These are phyloP conservation scores for Yarrowia sp. DNA, from an alignment of 805 yeast genomes.

Conservation along the genomic window DNA sequence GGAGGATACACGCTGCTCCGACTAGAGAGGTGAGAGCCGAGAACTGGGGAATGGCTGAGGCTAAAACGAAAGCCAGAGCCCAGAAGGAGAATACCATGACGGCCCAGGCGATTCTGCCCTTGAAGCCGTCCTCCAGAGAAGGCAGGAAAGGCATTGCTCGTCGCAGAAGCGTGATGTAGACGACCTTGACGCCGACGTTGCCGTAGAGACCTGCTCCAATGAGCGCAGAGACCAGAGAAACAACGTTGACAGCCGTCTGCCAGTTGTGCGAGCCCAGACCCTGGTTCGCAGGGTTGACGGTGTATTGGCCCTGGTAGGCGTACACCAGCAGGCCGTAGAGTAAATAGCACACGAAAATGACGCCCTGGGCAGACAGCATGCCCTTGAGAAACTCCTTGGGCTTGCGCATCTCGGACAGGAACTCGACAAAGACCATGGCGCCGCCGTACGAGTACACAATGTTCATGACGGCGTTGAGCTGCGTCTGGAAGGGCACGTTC, in stretches of 20 bases:
- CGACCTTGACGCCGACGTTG: not conserved
- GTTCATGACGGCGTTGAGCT: constrained; percentile 1
- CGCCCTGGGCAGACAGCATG: not conserved
- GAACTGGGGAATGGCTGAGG: not conserved
- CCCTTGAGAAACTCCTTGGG: not conserved
- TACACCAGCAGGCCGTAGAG: not conserved
- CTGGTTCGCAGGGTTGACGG: not conserved
- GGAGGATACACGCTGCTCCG: not conserved
- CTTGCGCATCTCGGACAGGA: not conserved
- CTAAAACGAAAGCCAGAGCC: not conserved
- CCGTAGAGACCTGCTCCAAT: not conserved
- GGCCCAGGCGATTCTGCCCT: not conserved
- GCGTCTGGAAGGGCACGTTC: not conserved
- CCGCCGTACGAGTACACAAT: not conserved
- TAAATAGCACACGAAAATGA: not conserved
- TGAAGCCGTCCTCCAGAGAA: not conserved
- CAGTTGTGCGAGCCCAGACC: not conserved
- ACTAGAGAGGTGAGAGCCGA: not conserved
- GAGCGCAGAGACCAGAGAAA: not conserved
- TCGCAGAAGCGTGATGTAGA: not conserved
- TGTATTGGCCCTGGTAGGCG: not conserved
- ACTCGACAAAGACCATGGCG: not conserved
- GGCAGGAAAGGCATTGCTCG: not conserved
- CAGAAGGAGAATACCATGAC: not conserved
- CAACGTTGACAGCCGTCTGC: not conserved